phyloP scores from a whole-genome alignment of 352 stramenopile genomes.

The Phytophthora fragariaefolia region DNA sequence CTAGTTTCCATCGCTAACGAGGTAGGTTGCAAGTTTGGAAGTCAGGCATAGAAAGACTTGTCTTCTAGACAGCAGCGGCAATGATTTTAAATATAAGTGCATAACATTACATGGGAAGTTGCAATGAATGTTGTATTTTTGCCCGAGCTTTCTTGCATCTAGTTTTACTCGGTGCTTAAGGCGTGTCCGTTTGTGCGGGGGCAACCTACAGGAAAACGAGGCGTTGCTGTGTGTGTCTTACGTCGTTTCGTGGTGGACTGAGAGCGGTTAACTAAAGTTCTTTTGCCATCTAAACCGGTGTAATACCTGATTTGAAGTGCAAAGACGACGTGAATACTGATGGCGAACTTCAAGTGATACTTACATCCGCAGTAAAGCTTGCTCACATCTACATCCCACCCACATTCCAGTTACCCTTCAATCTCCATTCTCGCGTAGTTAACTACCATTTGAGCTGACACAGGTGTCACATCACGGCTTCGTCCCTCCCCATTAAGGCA shows the following conservation, averaged over 20 bases:
- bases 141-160: not conserved
- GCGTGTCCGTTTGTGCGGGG: not conserved
- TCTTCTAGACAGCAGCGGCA: too few relatives aligned
- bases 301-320: slow-evolving; percentile 1
- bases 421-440: slow-evolving; percentile 8
- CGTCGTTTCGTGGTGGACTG: not conserved
- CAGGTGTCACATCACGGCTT: too few relatives aligned
- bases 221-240: too few relatives aligned
- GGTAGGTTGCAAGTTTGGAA: not conserved
- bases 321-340: slow-evolving; percentile 12
- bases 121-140: not conserved
- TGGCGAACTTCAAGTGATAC: slow-evolving; percentile 3
- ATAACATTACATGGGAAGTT: too few relatives aligned
- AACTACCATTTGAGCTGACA: slow-evolving; percentile 1
- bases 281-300: slow-evolving; percentile 2
- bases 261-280: not conserved
- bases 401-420: not conserved
- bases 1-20: not conserved
- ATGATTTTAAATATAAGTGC: not conserved
- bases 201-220: not conserved
- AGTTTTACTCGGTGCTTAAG: slow-evolving; percentile 5
- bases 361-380: not conserved
- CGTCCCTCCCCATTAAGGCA: too few relatives aligned
- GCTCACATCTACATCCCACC: not conserved
- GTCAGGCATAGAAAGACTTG: too few relatives aligned